A percentile compares a stretch with the other conserved stretches of the same genome.
These are phyloP conservation scores for Tranzscheliella williamsii DNA, from an alignment of 1,284 basidiomycete species.

Conservation along the genomic window DNA sequence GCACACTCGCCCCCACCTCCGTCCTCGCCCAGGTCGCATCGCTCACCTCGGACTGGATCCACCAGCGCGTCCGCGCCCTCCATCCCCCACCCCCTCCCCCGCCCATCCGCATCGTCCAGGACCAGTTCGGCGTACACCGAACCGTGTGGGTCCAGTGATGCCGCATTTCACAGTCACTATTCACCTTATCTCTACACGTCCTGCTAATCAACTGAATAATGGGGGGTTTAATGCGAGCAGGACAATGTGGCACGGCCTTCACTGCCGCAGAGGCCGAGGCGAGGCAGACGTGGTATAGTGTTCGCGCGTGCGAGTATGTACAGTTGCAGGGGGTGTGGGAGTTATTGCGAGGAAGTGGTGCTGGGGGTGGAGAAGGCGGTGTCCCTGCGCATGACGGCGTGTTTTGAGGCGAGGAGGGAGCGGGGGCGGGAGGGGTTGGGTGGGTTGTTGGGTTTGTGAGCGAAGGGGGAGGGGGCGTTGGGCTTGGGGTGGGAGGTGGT, in stretches of 20 bases:
- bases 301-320: not conserved
- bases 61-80: not conserved
- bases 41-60: slow-evolving; percentile 5
- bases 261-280: no score
- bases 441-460: slow-evolving; percentile 21
- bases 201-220: no score
- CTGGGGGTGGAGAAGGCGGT: slow-evolving; percentile 10
- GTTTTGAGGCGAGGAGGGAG: slow-evolving; percentile 14
- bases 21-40: slow-evolving; percentile 1
- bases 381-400: slow-evolving; percentile 23
- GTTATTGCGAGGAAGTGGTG: no score
- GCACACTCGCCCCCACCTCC: not conserved
- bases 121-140: slow-evolving; percentile 20
- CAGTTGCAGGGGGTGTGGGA: no score
- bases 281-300: no score
- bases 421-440: slow-evolving; percentile 1
- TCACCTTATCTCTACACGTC: no score
- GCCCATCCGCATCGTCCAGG: slow-evolving; percentile 2
- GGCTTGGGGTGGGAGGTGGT: slow-evolving; percentile 8
- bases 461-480: no score
- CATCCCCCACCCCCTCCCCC: not conserved
- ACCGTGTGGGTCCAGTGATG: slow-evolving; percentile 23
- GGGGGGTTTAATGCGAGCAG: no score
- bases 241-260: no score
- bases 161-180: no score